phyloP scores from a whole-genome alignment of 441 rosid genomes.

The Populus hybrid region DNA sequence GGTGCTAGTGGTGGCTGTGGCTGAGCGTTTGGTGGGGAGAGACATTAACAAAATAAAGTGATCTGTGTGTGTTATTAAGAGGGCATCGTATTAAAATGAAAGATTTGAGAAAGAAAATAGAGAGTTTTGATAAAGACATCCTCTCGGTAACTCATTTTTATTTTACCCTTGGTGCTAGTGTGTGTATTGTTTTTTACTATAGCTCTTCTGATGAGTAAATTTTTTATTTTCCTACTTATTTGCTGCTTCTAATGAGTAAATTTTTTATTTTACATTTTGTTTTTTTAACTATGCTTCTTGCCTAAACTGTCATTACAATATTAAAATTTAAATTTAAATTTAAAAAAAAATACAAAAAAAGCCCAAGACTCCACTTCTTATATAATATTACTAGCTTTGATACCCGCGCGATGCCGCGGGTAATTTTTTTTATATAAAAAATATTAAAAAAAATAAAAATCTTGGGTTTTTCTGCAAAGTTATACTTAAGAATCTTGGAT shows the following conservation, averaged over 20 bases:
- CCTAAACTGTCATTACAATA: neutral
- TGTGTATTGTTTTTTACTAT: neutral
- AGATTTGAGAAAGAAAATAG: too few relatives aligned
- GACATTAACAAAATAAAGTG: conserved; percentile 50
- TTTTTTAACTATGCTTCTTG: too few relatives aligned
- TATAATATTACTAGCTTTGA: too few relatives aligned
- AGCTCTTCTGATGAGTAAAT: too few relatives aligned
- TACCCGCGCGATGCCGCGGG: too few relatives aligned
- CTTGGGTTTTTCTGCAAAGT: too few relatives aligned
- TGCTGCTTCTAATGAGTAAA: neutral
- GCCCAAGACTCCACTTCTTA: neutral
- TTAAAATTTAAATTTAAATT: too few relatives aligned
- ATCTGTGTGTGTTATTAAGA: conserved; percentile 9
- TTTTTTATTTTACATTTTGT: neutral
- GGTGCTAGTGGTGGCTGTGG: conserved; percentile 33
- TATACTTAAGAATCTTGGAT: too few relatives aligned
- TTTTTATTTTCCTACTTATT: too few relatives aligned
- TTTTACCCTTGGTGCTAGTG: neutral
- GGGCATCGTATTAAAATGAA: conserved; percentile 9
- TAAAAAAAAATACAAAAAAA: too few relatives aligned
- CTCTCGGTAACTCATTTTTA: neutral
- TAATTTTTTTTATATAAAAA: too few relatives aligned
- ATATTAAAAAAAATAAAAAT: too few relatives aligned
- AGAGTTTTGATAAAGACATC: neutral
- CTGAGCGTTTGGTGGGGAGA: conserved; percentile 91